Conservation (phyloP, 352 stramenopile genomes). For the Globisporangium splendens region DNA sequence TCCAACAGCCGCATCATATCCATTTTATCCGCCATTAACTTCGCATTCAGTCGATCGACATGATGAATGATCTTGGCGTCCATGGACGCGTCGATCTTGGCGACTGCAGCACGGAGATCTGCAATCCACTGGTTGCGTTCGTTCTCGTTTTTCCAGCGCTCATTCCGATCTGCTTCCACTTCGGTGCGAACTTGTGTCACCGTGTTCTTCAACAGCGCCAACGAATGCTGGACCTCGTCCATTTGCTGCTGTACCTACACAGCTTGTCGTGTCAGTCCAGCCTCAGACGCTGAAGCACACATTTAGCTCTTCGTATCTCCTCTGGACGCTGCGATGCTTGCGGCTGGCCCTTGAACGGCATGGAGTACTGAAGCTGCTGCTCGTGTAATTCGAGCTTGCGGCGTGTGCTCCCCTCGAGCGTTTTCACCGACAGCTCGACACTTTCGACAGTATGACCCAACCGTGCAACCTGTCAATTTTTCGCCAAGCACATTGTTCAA, state of each 20-base stretch:
- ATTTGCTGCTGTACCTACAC: constrained; percentile 28
- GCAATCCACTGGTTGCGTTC: constrained; percentile 27
- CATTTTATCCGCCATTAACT: constrained; percentile 46
- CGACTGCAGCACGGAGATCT: constrained; percentile 22
- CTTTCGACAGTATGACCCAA: constrained; percentile 47
- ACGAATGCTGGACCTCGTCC: constrained; percentile 29
- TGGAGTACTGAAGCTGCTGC: constrained; percentile 29
- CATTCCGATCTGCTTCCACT: constrained; percentile 50
- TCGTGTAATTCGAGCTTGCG: constrained; percentile 43
- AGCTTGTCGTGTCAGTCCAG: no score
- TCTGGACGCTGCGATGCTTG: not conserved
- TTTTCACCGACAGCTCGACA: constrained; percentile 27
- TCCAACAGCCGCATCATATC: constrained; percentile 50
- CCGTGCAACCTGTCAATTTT: constrained; percentile 21
- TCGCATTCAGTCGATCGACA: constrained; percentile 38
- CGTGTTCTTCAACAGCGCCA: constrained; percentile 35
- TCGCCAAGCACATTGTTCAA: no score
- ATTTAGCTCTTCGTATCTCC: constrained; percentile 6
- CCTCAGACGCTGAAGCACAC: not conserved
- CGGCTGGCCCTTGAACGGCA: constrained; percentile 19
- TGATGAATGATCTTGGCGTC: constrained; percentile 38
- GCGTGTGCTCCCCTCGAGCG: constrained; percentile 28
- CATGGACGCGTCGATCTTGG: constrained; percentile 37
- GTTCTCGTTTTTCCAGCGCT: constrained; percentile 38
- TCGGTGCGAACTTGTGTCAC: constrained; percentile 47